Conservation (phyloP, 2,329 filamentous ascomycete species). For the Didymella pinodella region DNA sequence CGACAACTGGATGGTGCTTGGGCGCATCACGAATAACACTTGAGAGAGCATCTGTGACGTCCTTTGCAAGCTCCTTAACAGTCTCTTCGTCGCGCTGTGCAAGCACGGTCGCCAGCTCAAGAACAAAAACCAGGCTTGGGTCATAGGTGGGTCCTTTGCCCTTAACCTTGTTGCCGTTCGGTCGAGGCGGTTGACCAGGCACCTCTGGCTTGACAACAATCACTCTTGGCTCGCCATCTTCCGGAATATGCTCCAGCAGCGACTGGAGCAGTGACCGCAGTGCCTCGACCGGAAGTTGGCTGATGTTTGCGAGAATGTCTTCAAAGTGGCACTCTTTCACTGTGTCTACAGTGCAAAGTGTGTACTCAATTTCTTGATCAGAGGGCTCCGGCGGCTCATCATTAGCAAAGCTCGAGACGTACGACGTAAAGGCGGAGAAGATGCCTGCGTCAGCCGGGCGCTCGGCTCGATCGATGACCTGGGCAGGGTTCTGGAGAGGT, state of each 20-base stretch:
- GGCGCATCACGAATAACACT: slow-evolving; percentile 79
- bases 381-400: slow-evolving; percentile 98
- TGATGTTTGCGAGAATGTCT: slow-evolving; percentile 83
- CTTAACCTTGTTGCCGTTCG: slow-evolving; percentile 66
- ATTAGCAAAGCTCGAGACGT: slow-evolving; percentile 97
- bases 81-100: slow-evolving; percentile 78
- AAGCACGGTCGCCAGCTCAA: slow-evolving; percentile 87
- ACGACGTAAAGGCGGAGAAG: slow-evolving; percentile 93
- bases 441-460: slow-evolving; percentile 82
- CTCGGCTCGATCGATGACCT: slow-evolving; percentile 87
- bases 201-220: slow-evolving; percentile 91
- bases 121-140: slow-evolving; percentile 84
- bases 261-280: slow-evolving; percentile 72
- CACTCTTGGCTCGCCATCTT: slow-evolving; percentile 80
- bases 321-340: slow-evolving; percentile 88
- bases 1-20: slow-evolving; percentile 80
- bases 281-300: slow-evolving; percentile 67
- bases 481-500: slow-evolving; percentile 87
- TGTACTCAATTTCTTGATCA: slow-evolving; percentile 95
- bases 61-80: slow-evolving; percentile 75
- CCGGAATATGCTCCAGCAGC: slow-evolving; percentile 83
- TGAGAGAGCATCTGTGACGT: slow-evolving; percentile 81
- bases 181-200: slow-evolving; percentile 66
- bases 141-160: slow-evolving; percentile 75
- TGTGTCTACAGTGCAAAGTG: slow-evolving; percentile 91